Evolutionary conservation across 2,329 filamentous ascomycete species (phyloP).

Genomic region (Pseudonectria foliicola): DNA sequence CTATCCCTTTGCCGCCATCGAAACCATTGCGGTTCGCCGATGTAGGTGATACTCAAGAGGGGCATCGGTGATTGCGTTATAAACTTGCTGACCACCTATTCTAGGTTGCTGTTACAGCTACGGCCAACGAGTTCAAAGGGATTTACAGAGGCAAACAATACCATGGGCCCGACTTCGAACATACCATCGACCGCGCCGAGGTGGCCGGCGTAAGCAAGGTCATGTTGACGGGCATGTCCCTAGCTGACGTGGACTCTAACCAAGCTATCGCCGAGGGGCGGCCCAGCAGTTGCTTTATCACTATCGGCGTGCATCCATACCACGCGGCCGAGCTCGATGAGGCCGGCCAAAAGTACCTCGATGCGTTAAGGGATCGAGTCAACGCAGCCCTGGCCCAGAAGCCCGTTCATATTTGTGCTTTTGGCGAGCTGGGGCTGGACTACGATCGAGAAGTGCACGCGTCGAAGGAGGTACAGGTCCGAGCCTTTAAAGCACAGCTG

Average conservation of each 20-base stretch:
- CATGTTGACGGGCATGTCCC: slow-evolving; percentile 33
- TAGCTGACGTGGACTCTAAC: slow-evolving; percentile 23
- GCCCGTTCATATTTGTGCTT: slow-evolving; percentile 32
- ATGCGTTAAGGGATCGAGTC: slow-evolving; percentile 16
- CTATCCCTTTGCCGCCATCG: slow-evolving; percentile 13
- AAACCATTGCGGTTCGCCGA: slow-evolving; percentile 19
- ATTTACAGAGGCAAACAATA: slow-evolving; percentile 43
- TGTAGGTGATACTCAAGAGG: slow-evolving; percentile 6
- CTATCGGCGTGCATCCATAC: slow-evolving; percentile 44
- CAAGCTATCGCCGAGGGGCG: slow-evolving; percentile 21
- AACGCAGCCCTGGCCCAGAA: slow-evolving; percentile 18
- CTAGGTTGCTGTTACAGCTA: slow-evolving; percentile 31
- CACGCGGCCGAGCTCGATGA: slow-evolving; percentile 37
- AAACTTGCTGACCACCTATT: background rate
- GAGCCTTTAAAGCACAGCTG: slow-evolving; percentile 18
- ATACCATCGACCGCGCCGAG: slow-evolving; percentile 33
- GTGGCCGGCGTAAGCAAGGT: slow-evolving; percentile 36
- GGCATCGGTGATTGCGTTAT: background rate
- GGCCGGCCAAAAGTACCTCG: slow-evolving; percentile 17
- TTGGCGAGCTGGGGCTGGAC: slow-evolving; percentile 44
- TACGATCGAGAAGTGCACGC: slow-evolving; percentile 39
- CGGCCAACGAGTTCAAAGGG: slow-evolving; percentile 40
- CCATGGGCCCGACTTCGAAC: slow-evolving; percentile 36
- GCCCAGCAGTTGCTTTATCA: slow-evolving; percentile 32
- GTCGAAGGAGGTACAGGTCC: slow-evolving; percentile 25